Base-by-base conservation (phyloP, 176 grass and related monocot species). In the Canna indica region DNA sequence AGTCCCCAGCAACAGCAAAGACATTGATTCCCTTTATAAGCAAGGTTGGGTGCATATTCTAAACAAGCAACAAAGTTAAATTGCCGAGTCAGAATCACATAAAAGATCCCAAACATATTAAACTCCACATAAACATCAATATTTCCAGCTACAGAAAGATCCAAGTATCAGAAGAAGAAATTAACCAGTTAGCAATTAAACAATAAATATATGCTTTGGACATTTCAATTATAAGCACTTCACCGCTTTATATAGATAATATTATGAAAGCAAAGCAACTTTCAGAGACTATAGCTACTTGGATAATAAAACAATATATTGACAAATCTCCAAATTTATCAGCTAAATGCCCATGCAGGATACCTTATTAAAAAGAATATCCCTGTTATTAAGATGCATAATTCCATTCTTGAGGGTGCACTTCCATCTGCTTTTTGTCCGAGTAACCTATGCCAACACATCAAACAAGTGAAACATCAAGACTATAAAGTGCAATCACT, bases 281-380 rank as follows among this genome's bases (percentile, higher is more conserved):
- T 6, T 54, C 22, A 25, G 16, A 7, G 22, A 54, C 52, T 56
- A 25, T 18, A 6, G 1, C 57, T 3, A 38, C 36, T 3, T 3
- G 4, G 7, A 2, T 3, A 38, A 38, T 38, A 7, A 38, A 2
- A 38, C 36, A 38, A 38, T 7, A 73, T 20, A 7, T 30, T 34
- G 16, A 50, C 8, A 73, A 15, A 36, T 24, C 25, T 45, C 32
- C 7, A 36, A 73, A 58, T 28, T 36, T 13, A 56, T 26, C 68
- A 71, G 20, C 17, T 26, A n/a, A 56, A 75, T 4, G 29, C 15
- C 18, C 26, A 28, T 39, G 33, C 63, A 36, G 7, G 32, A 0
- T 48, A 85, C 83, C 83, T 85, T 85, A 67, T 81, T 85, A 57
- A 85, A 85, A 65, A 85, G 83, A 46, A 85, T 70, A 81, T 85